phyloP scores from a whole-genome alignment of 1,284 basidiomycete species.

The Fereydounia khargensis region DNA sequence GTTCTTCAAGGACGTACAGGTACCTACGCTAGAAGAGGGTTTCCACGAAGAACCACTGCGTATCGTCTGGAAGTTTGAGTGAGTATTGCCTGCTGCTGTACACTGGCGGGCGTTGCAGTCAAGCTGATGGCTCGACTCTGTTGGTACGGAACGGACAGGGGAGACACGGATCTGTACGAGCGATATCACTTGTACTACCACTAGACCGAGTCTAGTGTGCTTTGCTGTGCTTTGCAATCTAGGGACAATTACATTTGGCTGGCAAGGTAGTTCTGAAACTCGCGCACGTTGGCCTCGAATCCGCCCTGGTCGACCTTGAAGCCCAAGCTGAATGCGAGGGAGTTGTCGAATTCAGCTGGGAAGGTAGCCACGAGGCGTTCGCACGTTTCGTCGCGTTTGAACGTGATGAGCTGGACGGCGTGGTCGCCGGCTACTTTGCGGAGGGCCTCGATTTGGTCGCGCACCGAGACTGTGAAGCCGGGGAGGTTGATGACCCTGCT shows the following conservation, averaged over 20 bases:
- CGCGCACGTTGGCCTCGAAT: conserved; percentile 22
- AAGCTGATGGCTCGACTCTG: too few relatives aligned
- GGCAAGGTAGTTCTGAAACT: conserved; percentile 17
- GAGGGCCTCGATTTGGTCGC: conserved; percentile 30
- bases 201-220: too few relatives aligned
- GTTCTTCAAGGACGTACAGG: conserved; percentile 18
- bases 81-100: background rate
- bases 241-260: too few relatives aligned
- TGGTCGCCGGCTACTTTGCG: conserved; percentile 22
- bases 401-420: conserved; percentile 26
- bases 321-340: conserved; percentile 24
- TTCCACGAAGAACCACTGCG: conserved; percentile 12
- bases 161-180: conserved; percentile 4
- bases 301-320: conserved; percentile 35
- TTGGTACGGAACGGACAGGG: too few relatives aligned
- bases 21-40: conserved; percentile 17
- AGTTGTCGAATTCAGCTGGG: conserved; percentile 28
- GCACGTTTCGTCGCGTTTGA: conserved; percentile 36
- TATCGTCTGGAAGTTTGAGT: conserved; percentile 17
- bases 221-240: too few relatives aligned
- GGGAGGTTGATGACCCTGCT: conserved; percentile 24
- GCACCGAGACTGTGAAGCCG: conserved; percentile 31
- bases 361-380: conserved; percentile 27
- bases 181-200: conserved; percentile 26
- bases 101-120: too few relatives aligned